phyloP scores from a whole-genome alignment of 805 yeast species.

The Nakazawaea populi region DNA sequence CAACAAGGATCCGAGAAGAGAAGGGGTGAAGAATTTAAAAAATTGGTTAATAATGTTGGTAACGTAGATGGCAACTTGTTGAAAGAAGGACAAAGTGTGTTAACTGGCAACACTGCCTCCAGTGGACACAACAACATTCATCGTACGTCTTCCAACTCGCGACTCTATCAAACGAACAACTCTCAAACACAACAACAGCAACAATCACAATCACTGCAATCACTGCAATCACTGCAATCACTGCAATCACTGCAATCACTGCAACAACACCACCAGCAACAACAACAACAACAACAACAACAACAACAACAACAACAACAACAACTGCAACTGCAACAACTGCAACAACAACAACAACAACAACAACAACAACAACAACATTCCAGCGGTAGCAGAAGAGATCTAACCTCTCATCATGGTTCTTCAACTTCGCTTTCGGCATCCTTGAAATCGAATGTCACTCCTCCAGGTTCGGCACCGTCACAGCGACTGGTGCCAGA shows the following conservation, averaged over 20 bases:
- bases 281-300: slow-evolving; percentile 27
- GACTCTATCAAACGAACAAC: slow-evolving; percentile 4
- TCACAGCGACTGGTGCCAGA: slow-evolving; percentile 4
- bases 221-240: slow-evolving; percentile 11
- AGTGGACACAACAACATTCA: no score
- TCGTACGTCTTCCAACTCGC: background rate
- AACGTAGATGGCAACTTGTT: slow-evolving; percentile 1
- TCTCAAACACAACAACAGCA: slow-evolving; percentile 13
- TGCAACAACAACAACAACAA: slow-evolving; percentile 13
- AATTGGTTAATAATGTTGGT: slow-evolving; percentile 4
- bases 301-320: slow-evolving; percentile 18
- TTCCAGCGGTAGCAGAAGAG: slow-evolving; percentile 1
- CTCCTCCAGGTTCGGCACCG: slow-evolving; percentile 13
- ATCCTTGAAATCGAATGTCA: slow-evolving; percentile 13
- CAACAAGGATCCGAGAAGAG: slow-evolving; percentile 1
- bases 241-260: slow-evolving; percentile 10
- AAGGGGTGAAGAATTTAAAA: slow-evolving; percentile 8
- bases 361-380: slow-evolving; percentile 14
- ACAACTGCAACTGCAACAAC: slow-evolving; percentile 15
- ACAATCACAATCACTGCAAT: slow-evolving; percentile 11
- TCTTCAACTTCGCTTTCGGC: slow-evolving; percentile 19
- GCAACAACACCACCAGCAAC: slow-evolving; percentile 19
- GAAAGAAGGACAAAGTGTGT: background rate
- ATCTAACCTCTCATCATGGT: slow-evolving; percentile 16
- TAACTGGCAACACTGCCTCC: background rate